Evolutionary conservation across 352 stramenopile species (phyloP).

Genomic region (Pythium phragmiticola): DNA sequence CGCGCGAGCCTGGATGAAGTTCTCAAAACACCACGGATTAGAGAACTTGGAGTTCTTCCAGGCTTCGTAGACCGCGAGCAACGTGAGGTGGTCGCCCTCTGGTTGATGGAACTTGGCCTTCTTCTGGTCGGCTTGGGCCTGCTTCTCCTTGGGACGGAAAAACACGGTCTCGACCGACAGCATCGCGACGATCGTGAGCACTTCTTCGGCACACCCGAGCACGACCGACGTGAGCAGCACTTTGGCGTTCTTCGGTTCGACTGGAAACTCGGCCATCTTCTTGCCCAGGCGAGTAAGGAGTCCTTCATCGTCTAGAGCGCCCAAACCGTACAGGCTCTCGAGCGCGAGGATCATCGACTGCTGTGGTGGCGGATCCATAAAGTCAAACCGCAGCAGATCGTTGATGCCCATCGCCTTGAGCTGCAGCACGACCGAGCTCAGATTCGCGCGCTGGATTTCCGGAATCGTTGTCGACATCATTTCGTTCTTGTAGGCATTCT

Average conservation of each 20-base stretch:
- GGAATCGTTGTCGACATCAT: constrained; percentile 98
- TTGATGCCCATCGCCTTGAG: constrained; percentile 99
- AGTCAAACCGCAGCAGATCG: constrained; percentile 99
- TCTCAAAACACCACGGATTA: constrained; percentile 99
- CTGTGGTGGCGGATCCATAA: constrained; percentile 98
- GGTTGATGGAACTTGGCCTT: constrained; percentile 99
- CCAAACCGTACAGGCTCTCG: constrained; percentile 97
- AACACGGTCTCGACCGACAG: constrained; percentile 99
- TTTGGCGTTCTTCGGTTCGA: constrained; percentile 99
- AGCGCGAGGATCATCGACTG: constrained; percentile 97
- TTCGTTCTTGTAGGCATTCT: constrained; percentile 96
- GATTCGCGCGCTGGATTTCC: constrained; percentile 99
- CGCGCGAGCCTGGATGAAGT: constrained; percentile 97
- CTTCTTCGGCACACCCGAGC: constrained; percentile 97
- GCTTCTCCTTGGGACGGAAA: constrained; percentile 98
- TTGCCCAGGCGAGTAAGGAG: constrained; percentile 91
- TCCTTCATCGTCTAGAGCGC: constrained; percentile 97
- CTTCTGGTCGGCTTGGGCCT: constrained; percentile 98
- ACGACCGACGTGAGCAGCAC: constrained; percentile 98
- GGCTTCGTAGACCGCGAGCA: constrained; percentile 97
- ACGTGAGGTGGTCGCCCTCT: constrained; percentile 98
- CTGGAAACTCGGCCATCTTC: constrained; percentile 99
- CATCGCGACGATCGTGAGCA: constrained; percentile 99
- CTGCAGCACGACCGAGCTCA: constrained; percentile 98
- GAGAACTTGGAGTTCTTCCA: constrained; percentile 98